A percentile compares a stretch with the other conserved stretches of the same genome.
These are phyloP conservation scores for Elongisporangium prolatum DNA, from an alignment of 352 stramenopile species.

Conservation along the genomic window DNA sequence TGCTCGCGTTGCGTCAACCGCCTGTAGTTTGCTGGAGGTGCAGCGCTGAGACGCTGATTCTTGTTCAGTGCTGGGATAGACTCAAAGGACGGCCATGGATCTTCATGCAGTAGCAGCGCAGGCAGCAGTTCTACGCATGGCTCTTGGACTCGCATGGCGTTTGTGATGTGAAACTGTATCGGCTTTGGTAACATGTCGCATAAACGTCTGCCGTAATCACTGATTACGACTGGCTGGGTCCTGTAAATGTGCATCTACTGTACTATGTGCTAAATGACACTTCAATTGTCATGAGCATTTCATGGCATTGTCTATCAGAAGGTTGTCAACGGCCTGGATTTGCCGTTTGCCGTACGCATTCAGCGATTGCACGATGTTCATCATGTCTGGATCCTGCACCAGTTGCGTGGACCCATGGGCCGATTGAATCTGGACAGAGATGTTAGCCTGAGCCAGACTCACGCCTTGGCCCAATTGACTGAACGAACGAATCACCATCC, in stretches of 20 bases:
- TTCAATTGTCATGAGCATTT: background rate
- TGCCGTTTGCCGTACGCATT: background rate
- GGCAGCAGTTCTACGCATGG: background rate
- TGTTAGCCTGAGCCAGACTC: background rate
- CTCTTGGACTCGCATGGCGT: background rate
- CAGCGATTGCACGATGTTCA: background rate
- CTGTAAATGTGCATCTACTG: background rate
- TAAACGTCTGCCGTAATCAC: background rate
- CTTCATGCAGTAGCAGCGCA: background rate
- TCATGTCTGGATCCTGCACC: background rate
- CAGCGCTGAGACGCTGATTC: background rate
- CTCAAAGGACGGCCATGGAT: background rate
- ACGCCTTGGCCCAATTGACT: background rate
- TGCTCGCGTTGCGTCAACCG: background rate
- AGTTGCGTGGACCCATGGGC: background rate
- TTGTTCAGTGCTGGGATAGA: background rate
- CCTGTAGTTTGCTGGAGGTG: background rate
- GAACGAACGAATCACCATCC: background rate
- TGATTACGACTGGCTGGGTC: background rate
- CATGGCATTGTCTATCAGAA: background rate
- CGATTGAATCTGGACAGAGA: background rate
- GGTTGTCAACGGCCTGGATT: background rate
- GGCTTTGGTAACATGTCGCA: background rate
- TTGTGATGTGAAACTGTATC: background rate
- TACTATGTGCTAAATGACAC: background rate